Conservation (phyloP, 1,284 basidiomycete genomes). For the Heterobasidion parviporum region DNA sequence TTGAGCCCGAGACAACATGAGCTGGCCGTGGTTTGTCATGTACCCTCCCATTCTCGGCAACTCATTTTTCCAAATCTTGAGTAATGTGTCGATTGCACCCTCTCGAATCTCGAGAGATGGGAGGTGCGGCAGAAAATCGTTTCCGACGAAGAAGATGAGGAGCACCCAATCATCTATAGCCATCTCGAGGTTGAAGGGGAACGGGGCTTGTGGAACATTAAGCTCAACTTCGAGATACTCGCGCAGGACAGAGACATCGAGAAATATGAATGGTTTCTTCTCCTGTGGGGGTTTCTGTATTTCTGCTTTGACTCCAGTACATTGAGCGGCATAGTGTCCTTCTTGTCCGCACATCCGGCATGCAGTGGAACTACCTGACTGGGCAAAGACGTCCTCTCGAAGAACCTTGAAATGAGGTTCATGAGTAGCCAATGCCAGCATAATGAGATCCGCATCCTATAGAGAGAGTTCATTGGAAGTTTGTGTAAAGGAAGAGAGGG, state of each 20-base stretch:
- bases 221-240: constrained; percentile 98
- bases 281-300: constrained; percentile 56
- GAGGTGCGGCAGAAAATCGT: constrained; percentile 98
- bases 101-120: constrained; percentile 98
- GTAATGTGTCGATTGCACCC: constrained; percentile 94
- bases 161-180: constrained; percentile 99
- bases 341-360: constrained; percentile 92
- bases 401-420: constrained; percentile 97
- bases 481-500: constrained; percentile 4
- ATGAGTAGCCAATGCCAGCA: constrained; percentile 97
- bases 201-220: constrained; percentile 67
- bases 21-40: constrained; percentile 87
- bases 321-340: constrained; percentile 92
- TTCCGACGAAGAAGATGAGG: constrained; percentile 99
- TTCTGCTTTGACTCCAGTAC: constrained; percentile 70
- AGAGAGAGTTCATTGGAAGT: constrained; percentile 2
- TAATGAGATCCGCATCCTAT: constrained; percentile 99
- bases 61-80: constrained; percentile 94
- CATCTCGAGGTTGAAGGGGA: constrained; percentile 93
- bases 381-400: constrained; percentile 94
- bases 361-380: constrained; percentile 66
- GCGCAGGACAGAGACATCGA: constrained; percentile 91
- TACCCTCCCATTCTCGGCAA: constrained; percentile 95
- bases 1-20: constrained; percentile 83
- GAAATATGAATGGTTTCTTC: constrained; percentile 99